These are phyloP conservation scores for Stachybotrys echinatus DNA, from an alignment of 2,329 filamentous ascomycete species.

Conservation along the genomic window DNA sequence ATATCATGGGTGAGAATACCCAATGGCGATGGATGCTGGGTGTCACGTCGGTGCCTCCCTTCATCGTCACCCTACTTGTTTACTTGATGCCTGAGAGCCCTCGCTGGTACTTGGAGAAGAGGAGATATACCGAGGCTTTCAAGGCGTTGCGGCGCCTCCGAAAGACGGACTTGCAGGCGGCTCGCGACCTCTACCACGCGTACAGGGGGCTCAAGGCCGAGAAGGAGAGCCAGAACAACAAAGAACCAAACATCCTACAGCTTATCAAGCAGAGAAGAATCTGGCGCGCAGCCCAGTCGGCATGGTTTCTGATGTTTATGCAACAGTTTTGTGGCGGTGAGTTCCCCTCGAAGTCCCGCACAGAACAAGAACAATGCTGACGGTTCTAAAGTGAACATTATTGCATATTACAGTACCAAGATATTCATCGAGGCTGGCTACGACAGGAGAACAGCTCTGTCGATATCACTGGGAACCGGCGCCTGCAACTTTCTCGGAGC, in stretches of 20 bases:
- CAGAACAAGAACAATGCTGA: neutral
- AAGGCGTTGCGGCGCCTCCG: conserved; percentile 38
- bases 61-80: conserved; percentile 53
- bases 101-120: conserved; percentile 44
- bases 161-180: conserved; percentile 39
- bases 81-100: conserved; percentile 56
- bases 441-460: conserved; percentile 18
- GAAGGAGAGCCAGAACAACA: conserved; percentile 10
- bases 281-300: conserved; percentile 22
- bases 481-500: conserved; percentile 46
- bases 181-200: conserved; percentile 45
- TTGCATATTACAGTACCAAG: conserved; percentile 23
- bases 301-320: conserved; percentile 29
- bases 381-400: conserved; percentile 16
- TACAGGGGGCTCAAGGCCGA: conserved; percentile 28
- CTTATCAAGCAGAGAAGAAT: conserved; percentile 23
- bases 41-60: conserved; percentile 46
- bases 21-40: conserved; percentile 57
- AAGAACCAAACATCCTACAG: conserved; percentile 20
- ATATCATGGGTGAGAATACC: conserved; percentile 31
- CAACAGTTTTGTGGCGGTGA: conserved; percentile 37
- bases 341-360: conserved; percentile 24
- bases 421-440: conserved; percentile 22
- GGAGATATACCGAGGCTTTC: conserved; percentile 37
- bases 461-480: conserved; percentile 26